Conservation (phyloP, 192 early-diverging fungal species). For the Mortierella alpina region DNA sequence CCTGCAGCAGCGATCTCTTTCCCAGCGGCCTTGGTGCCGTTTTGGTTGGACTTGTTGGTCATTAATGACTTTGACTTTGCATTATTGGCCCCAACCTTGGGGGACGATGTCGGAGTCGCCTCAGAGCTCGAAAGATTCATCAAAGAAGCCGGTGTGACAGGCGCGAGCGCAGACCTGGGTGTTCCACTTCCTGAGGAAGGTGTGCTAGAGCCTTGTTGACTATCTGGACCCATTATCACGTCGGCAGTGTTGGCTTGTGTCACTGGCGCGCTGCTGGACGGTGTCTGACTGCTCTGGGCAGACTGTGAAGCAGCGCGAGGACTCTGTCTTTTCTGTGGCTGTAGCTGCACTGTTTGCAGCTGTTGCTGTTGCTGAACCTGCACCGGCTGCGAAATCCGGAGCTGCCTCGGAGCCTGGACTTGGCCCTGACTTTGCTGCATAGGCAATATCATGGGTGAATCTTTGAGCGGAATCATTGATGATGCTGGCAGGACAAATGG, state of each 20-base stretch:
- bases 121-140: constrained; percentile 66
- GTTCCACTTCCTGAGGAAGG: neutral
- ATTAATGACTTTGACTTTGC: neutral
- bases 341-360: constrained; percentile 8
- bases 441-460: constrained; percentile 41
- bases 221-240: too few relatives aligned
- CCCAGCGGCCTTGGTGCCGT: neutral
- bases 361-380: constrained; percentile 26
- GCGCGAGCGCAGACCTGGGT: constrained; percentile 51
- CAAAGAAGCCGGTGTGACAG: constrained; percentile 74
- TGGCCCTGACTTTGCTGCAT: constrained; percentile 25
- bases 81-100: constrained; percentile 13
- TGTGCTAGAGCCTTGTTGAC: neutral
- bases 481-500: constrained; percentile 36
- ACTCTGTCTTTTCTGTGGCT: neutral
- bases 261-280: neutral
- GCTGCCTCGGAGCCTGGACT: constrained; percentile 13
- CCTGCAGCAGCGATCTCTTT: neutral
- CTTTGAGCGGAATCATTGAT: constrained; percentile 36
- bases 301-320: constrained; percentile 1
- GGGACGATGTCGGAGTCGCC: constrained; percentile 24
- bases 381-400: constrained; percentile 26
- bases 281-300: constrained; percentile 4
- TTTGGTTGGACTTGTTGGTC: too few relatives aligned
- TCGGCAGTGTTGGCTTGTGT: neutral